A percentile compares a stretch with the other conserved stretches of the same genome.
These are phyloP conservation scores for Tulasnella sp. DNA, from an alignment of 768 basidiomycete species.

Conservation along the genomic window DNA sequence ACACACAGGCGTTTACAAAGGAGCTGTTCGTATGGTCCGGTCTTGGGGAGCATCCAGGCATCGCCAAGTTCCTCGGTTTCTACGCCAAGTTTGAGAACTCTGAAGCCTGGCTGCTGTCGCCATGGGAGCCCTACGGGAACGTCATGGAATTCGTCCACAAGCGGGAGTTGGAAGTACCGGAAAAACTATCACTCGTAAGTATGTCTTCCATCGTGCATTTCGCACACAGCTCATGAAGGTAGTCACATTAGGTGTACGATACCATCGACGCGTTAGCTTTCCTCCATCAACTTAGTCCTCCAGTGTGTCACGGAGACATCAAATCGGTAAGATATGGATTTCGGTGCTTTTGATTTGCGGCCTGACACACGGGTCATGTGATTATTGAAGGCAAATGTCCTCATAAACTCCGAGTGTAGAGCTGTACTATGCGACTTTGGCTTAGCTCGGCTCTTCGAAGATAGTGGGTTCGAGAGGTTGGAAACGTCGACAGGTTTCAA, in stretches of 20 bases:
- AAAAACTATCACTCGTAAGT: background rate
- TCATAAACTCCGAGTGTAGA: background rate
- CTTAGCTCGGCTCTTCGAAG: background rate
- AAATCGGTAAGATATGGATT: background rate
- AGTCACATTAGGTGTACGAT: background rate
- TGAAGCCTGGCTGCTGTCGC: background rate
- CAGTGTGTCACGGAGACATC: conserved; percentile 11
- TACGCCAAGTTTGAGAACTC: background rate
- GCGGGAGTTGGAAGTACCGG: background rate
- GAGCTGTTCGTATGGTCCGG: background rate
- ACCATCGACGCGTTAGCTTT: background rate
- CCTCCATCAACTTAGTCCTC: background rate
- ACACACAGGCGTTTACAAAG: background rate
- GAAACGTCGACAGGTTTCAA: background rate
- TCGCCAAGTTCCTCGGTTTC: background rate
- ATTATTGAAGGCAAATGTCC: background rate
- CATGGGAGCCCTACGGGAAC: background rate
- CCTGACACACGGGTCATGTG: background rate
- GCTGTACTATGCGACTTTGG: conserved; percentile 13
- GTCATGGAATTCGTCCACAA: background rate
- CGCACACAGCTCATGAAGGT: too few relatives aligned
- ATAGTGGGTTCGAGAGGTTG: background rate
- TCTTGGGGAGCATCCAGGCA: background rate
- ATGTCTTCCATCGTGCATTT: too few relatives aligned
- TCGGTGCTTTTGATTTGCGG: background rate